These are phyloP conservation scores for Zygosaccharomyces pseudorouxii DNA, from an alignment of 805 yeast genomes.

Conservation along the genomic window DNA sequence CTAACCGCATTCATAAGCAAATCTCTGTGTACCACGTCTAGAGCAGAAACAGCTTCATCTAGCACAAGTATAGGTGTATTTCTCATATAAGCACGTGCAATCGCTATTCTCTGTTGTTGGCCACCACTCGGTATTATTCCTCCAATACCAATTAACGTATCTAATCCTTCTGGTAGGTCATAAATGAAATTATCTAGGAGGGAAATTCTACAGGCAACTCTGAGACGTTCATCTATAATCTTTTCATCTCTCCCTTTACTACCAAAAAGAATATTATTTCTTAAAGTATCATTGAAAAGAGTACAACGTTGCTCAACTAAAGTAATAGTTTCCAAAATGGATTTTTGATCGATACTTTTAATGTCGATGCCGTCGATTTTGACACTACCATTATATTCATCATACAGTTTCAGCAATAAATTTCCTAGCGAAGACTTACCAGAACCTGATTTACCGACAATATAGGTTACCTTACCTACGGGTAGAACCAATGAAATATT, in stretches of 20 bases:
- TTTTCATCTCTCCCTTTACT: constrained; percentile 17
- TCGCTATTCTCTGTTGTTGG: constrained; percentile 74
- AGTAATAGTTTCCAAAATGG: constrained; percentile 61
- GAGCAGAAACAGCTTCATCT: constrained; percentile 84
- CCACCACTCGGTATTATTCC: constrained; percentile 77
- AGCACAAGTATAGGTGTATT: constrained; percentile 71
- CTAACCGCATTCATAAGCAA: constrained; percentile 48
- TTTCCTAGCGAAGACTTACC: constrained; percentile 84
- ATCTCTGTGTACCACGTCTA: constrained; percentile 52
- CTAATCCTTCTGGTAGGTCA: constrained; percentile 49
- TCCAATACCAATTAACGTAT: constrained; percentile 46
- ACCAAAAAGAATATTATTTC: constrained; percentile 60
- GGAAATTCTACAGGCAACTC: constrained; percentile 50
- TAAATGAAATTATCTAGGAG: constrained; percentile 46
- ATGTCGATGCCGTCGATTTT: constrained; percentile 52
- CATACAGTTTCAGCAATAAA: constrained; percentile 58
- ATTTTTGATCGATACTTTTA: constrained; percentile 38
- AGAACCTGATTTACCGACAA: constrained; percentile 87
- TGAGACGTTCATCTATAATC: constrained; percentile 22
- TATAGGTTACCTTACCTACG: constrained; percentile 47
- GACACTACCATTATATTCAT: constrained; percentile 49
- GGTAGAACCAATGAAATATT: constrained; percentile 44
- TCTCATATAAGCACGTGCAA: constrained; percentile 77
- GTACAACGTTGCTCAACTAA: constrained; percentile 69
- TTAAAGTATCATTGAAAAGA: constrained; percentile 59